These are phyloP conservation scores for Fusarium zealandicum DNA, from an alignment of 2,329 filamentous ascomycete genomes.

Conservation along the genomic window DNA sequence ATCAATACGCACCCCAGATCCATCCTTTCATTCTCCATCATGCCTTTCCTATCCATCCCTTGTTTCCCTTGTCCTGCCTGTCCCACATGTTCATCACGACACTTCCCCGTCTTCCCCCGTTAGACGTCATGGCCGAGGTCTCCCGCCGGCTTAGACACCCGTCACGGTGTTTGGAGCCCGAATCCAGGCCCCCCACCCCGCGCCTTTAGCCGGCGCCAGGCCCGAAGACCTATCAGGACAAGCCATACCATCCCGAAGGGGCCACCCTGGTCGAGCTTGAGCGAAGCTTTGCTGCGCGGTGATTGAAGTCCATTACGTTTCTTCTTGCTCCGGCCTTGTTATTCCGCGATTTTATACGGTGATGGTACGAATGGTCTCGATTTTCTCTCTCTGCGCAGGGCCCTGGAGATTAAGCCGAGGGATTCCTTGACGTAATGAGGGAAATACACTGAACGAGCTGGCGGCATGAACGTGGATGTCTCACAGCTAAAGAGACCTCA, in stretches of 20 bases:
- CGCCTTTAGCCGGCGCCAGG: conserved; percentile 31
- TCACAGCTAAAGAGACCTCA: background rate
- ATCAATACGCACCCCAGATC: conserved; percentile 14
- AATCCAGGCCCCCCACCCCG: conserved; percentile 13
- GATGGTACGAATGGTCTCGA: conserved; percentile 13
- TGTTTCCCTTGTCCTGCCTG: background rate
- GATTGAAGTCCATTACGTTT: conserved; percentile 40
- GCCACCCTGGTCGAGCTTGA: conserved; percentile 7
- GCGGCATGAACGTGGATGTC: background rate
- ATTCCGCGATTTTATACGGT: conserved; percentile 33
- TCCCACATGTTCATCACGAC: conserved; percentile 8
- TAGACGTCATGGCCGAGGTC: conserved; percentile 37
- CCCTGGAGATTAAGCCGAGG: conserved; percentile 17
- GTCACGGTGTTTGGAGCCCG: conserved; percentile 7
- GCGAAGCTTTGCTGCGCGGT: conserved; percentile 20
- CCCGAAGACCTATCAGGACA: conserved; percentile 28
- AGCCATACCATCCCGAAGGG: conserved; percentile 9
- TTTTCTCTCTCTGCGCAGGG: conserved; percentile 1
- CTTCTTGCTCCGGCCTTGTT: conserved; percentile 19
- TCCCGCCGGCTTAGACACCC: conserved; percentile 28
- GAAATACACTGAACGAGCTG: background rate
- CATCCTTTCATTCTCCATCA: conserved; percentile 6
- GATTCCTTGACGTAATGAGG: conserved; percentile 17
- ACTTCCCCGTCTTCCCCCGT: conserved; percentile 16
- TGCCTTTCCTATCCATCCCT: background rate